Percentiles rank a stretch among this genome's conserved stretches.
These are phyloP conservation scores for Rhizoctonia solani DNA, from an alignment of 1,284 basidiomycete species.

Conservation along the genomic window DNA sequence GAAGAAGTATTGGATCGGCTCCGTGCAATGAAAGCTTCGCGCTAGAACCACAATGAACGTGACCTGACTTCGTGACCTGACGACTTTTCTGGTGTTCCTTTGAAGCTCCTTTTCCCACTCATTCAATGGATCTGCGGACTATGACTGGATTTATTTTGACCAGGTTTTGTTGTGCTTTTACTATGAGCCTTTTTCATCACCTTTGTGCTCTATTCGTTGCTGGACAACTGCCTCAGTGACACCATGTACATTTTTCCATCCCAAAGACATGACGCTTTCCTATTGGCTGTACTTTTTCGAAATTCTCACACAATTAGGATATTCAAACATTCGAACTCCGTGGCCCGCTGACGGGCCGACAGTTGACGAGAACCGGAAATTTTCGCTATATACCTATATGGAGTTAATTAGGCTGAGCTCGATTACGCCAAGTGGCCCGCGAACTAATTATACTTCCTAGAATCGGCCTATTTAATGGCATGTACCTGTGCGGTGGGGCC, in stretches of 20 bases:
- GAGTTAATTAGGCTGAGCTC: neutral
- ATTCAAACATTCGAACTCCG: too few species aligned
- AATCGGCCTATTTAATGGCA: neutral
- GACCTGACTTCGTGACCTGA: neutral
- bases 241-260: neutral
- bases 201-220: slow-evolving; percentile 12
- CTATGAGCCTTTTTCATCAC: neutral
- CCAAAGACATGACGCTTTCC: too few species aligned
- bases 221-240: neutral
- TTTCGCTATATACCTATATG: neutral
- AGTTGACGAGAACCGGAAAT: neutral
- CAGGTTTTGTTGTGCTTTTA: neutral
- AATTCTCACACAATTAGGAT: too few species aligned
- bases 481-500: neutral
- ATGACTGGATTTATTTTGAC: neutral
- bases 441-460: slow-evolving; percentile 5
- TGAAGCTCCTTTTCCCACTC: neutral
- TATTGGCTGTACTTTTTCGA: too few species aligned
- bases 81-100: neutral
- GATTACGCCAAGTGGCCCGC: neutral
- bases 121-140: too few species aligned
- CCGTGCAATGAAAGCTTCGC: slow-evolving; percentile 21
- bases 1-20: slow-evolving; percentile 30
- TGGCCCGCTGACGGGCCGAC: slow-evolving; percentile 18
- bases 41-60: neutral